phyloP scores from a whole-genome alignment of 139 green algal species.

The Chlorella sp. region DNA sequence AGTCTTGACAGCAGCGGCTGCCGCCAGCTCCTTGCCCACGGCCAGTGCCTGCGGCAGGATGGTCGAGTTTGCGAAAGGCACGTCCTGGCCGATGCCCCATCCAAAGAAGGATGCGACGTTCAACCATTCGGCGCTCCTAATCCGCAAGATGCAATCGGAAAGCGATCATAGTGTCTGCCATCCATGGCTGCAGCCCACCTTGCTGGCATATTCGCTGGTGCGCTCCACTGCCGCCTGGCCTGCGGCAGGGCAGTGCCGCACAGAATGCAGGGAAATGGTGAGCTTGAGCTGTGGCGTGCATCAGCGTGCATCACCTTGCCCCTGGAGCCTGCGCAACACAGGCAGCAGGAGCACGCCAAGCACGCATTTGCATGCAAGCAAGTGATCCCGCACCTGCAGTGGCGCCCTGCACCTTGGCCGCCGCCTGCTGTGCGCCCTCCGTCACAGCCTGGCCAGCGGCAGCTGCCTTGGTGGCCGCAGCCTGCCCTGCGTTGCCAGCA shows the following conservation, averaged over 20 bases:
- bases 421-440: neutral
- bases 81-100: too few relatives aligned
- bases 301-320: too few relatives aligned
- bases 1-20: constrained; percentile 3
- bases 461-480: neutral
- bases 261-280: neutral
- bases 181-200: too few relatives aligned
- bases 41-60: neutral
- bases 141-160: too few relatives aligned
- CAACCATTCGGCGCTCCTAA: too few relatives aligned
- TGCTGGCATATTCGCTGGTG: neutral
- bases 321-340: too few relatives aligned
- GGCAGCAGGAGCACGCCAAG: neutral
- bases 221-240: neutral
- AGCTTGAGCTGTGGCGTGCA: neutral
- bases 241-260: neutral
- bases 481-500: neutral
- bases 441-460: neutral
- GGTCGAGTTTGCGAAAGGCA: too few relatives aligned
- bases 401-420: neutral
- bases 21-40: neutral
- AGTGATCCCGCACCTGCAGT: neutral
- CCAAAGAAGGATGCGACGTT: too few relatives aligned
- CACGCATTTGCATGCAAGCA: neutral
- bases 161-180: too few relatives aligned